phyloP scores from a whole-genome alignment of 805 yeast species.

The Yarrowia porcina region DNA sequence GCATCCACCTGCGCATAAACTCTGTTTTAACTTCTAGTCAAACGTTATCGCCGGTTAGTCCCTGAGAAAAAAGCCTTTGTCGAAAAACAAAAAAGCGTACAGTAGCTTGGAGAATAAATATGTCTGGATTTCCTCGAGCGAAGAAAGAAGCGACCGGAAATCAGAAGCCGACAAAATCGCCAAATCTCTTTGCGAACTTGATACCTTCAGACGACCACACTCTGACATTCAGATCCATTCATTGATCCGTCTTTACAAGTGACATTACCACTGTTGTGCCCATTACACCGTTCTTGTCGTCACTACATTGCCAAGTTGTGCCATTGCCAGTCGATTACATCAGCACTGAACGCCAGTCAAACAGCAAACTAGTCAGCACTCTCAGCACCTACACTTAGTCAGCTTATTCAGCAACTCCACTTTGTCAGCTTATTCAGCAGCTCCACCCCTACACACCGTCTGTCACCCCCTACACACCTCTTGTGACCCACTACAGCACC shows the following conservation, averaged over 20 bases:
- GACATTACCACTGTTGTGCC: neutral
- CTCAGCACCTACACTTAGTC: no score
- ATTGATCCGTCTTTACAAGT: neutral
- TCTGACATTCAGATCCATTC: no score
- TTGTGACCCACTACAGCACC: neutral
- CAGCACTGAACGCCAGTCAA: no score
- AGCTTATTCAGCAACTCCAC: no score
- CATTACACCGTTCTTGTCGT: neutral
- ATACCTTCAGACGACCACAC: neutral
- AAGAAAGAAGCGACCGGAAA: neutral
- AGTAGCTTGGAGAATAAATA: neutral
- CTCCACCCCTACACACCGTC: neutral
- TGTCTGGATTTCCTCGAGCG: neutral
- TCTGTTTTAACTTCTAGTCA: no score
- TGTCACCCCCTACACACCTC: neutral
- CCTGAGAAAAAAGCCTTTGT: neutral
- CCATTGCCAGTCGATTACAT: no score
- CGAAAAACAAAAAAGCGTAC: neutral
- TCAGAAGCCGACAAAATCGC: neutral
- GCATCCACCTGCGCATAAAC: no score
- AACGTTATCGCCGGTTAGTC: no score
- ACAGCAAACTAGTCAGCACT: no score
- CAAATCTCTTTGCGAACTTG: neutral
- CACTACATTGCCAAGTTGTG: neutral
- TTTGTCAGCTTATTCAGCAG: no score